Evolutionary conservation across 345 rosid genomes (phyloP).

Genomic region (Orychophragmus violaceus): DNA sequence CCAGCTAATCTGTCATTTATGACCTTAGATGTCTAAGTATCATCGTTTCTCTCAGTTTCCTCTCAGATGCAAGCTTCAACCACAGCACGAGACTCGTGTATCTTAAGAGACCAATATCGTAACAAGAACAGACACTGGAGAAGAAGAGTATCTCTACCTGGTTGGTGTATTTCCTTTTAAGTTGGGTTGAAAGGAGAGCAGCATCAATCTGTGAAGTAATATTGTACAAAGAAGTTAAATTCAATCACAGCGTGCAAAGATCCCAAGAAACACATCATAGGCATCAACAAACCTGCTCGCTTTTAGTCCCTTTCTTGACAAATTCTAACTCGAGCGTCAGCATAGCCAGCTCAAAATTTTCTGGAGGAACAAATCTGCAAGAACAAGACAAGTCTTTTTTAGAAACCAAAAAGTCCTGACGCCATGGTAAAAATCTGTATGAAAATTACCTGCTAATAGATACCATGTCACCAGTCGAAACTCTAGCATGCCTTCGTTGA

Average conservation of each 20-base stretch:
- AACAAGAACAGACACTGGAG: background rate
- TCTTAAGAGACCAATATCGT: background rate
- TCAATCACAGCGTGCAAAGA: background rate
- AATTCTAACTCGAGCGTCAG: constrained; percentile 84
- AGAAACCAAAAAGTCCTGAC: background rate
- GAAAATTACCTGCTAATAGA: constrained; percentile 57
- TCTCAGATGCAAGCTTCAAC: background rate
- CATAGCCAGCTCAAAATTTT: constrained; percentile 64
- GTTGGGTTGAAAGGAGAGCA: constrained; percentile 64
- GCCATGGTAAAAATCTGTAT: background rate
- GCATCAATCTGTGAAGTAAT: constrained; percentile 71
- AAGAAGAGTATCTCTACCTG: constrained; percentile 49
- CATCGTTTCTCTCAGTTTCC: background rate
- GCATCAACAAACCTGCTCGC: constrained; percentile 57
- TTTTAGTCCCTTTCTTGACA: constrained; percentile 85
- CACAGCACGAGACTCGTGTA: background rate
- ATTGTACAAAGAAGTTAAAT: background rate
- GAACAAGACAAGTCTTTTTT: background rate
- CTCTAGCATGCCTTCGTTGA: constrained; percentile 81
- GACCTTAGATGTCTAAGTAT: background rate
- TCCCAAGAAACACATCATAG: background rate
- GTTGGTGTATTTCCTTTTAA: constrained; percentile 64
- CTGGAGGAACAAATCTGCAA: constrained; percentile 76
- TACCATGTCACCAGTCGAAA: constrained; percentile 69
- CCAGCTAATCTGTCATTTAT: background rate